A percentile compares a stretch with the other conserved stretches of the same genome.
Evolutionary conservation across 2,329 filamentous ascomycete genomes (phyloP).

Genomic region (Alternaria brassicae): DNA sequence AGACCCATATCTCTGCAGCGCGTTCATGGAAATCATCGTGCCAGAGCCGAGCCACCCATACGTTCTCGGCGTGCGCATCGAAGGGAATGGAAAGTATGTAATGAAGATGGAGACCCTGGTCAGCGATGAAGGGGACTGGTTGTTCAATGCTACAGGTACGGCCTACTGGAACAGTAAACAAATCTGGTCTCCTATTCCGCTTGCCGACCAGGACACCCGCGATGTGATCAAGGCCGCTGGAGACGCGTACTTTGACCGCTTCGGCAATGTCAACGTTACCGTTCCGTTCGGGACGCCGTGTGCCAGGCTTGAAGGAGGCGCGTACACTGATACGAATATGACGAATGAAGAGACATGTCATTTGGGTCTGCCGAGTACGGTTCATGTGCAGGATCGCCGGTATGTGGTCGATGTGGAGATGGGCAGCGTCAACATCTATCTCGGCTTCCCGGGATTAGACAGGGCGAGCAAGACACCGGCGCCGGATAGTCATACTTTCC

Average conservation of each 20-base stretch:
- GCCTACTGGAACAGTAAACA: constrained; percentile 23
- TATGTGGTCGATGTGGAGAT: constrained; percentile 38
- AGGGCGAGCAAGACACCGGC: constrained; percentile 15
- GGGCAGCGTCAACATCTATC: constrained; percentile 35
- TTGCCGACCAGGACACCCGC: constrained; percentile 16
- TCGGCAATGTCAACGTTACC: constrained; percentile 22
- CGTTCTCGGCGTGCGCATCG: constrained; percentile 30
- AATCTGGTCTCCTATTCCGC: constrained; percentile 26
- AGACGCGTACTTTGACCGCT: constrained; percentile 33
- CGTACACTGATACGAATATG: constrained; percentile 26
- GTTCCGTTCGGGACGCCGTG: constrained; percentile 37
- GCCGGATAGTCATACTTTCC: constrained; percentile 38
- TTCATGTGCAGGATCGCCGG: constrained; percentile 28
- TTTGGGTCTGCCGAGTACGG: constrained; percentile 31
- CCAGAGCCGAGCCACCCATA: constrained; percentile 26
- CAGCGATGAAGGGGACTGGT: constrained; percentile 32
- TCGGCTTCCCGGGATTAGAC: constrained; percentile 33
- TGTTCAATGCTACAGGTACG: constrained; percentile 30
- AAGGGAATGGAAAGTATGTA: constrained; percentile 21
- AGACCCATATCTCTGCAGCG: constrained; percentile 27
- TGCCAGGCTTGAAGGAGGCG: constrained; percentile 35
- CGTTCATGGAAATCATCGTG: constrained; percentile 33
- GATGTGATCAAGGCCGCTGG: constrained; percentile 32
- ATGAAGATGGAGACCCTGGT: constrained; percentile 32
- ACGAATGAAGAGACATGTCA: constrained; percentile 27